Evolutionary conservation across 2,329 filamentous ascomycete genomes (phyloP), one percentile per base, ranked within the genome.

Genomic region (Neopestalotiopsis clavispora): DNA sequence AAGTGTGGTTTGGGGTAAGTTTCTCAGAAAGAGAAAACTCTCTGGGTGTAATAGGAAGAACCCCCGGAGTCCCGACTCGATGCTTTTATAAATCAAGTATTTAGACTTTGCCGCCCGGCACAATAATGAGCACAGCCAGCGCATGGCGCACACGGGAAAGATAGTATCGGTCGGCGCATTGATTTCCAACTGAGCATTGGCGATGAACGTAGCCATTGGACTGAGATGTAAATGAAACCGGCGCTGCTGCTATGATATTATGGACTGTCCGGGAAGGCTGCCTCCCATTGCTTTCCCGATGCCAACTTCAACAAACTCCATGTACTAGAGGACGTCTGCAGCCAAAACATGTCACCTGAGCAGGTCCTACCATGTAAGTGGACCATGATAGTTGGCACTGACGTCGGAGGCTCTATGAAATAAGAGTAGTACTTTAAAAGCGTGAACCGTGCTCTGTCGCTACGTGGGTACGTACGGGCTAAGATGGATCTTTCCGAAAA

Each of bases 401-500:
- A 52, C 45, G 45, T 52, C 45, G 45, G 45, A 52, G 45, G 45
- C 45, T 52, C 45, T 52, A 17, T 52, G 45, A 52, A 52, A 52
- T 52, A 52, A 52, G 45, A 52, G 45, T 52, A 52, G 14, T 52
- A 52, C 45, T 52, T 52, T 20, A n/a, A n/a, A 52, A 20, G 45
- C 45, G 4, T 52, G 45, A 52, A 52, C 45, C 45, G 45, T 52
- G 45, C 45, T 52, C 45, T 52, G 45, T 38, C 10, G 34, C 34
- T 38, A 38, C 34, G 34, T 38, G 6, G 34, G 10, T 38, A 38
- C 34, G 34, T 38, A 7, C 6, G 10, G 34, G 34, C 45, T 52
- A 23, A 52, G 45, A 52, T n/a, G 45, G 45, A 52, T 52, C 45
- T 52, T 52, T 52, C 45, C 45, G 45, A 52, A 52, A 52, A 52